Conservation (phyloP, 768 basidiomycete species). For the Leccinellum rugosiceps region DNA sequence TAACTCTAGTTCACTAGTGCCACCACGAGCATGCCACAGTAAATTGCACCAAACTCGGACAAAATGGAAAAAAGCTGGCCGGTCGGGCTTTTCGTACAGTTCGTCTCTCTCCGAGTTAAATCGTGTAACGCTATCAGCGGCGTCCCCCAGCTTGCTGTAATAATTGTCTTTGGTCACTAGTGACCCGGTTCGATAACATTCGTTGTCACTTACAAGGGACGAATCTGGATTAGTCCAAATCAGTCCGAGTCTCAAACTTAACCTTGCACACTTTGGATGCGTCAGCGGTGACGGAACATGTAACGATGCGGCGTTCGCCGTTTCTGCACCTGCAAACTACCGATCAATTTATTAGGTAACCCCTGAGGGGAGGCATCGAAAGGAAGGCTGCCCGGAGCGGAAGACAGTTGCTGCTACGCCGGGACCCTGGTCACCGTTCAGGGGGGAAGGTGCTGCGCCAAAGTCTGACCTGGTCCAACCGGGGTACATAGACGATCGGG, state of each 20-base stretch:
- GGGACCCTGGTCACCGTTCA: neutral
- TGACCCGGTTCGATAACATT: slow-evolving; percentile 4
- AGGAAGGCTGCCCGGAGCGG: neutral
- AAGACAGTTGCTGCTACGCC: neutral
- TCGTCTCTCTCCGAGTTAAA: neutral
- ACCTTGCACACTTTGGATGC: slow-evolving; percentile 11
- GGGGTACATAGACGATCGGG: neutral
- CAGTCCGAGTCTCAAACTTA: slow-evolving; percentile 17
- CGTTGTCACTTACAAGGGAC: neutral
- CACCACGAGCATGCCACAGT: neutral
- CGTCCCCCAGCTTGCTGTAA: neutral
- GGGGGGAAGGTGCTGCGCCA: neutral
- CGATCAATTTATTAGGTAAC: neutral
- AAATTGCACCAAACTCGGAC: neutral
- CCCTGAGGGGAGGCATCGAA: neutral
- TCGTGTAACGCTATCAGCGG: neutral
- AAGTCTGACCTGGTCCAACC: neutral
- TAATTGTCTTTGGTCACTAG: neutral
- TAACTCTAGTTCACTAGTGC: neutral
- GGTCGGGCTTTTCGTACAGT: neutral
- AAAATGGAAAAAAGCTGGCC: neutral
- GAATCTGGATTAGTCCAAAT: neutral
- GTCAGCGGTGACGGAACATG: neutral
- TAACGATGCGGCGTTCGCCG: neutral
- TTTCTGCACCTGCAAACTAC: neutral